A percentile compares a stretch with the other conserved stretches of the same genome.
Conservation (phyloP, 2,329 filamentous ascomycete genomes). For the Beauveria caledonica region DNA sequence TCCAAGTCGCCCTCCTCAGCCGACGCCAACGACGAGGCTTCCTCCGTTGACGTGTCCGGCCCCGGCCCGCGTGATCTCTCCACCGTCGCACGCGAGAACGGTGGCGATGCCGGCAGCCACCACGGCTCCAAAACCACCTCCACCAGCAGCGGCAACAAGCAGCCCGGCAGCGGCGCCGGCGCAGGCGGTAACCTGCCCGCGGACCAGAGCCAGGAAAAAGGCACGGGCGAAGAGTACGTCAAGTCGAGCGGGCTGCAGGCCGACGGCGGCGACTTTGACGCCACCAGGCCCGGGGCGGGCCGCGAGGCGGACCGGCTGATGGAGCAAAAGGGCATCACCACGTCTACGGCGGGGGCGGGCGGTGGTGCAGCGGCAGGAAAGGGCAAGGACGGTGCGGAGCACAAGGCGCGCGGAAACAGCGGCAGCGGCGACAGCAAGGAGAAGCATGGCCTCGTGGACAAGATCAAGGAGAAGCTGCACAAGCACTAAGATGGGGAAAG, state of each 20-base stretch:
- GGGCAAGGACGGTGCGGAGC: not conserved
- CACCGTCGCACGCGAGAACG: conserved; percentile 25
- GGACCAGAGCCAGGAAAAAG: conserved; percentile 25
- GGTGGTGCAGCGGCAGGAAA: not conserved
- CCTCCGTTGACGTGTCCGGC: conserved; percentile 27
- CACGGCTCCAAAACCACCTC: not conserved
- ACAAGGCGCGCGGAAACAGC: not conserved
- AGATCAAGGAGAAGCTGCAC: conserved; percentile 13
- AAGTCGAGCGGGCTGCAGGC: conserved; percentile 50
- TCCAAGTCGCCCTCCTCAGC: conserved; percentile 10
- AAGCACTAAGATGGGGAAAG: conserved; percentile 4
- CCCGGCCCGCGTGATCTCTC: conserved; percentile 36
- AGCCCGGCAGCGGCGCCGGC: conserved; percentile 14
- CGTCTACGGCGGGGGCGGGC: not conserved
- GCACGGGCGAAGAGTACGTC: conserved; percentile 49
- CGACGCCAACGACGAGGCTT: conserved; percentile 25
- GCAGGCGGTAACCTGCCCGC: conserved; percentile 19
- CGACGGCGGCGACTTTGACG: conserved; percentile 62
- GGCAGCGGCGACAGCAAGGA: not conserved
- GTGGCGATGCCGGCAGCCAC: conserved; percentile 24
- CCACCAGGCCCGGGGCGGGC: conserved; percentile 54
- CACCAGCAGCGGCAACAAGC: conserved; percentile 1
- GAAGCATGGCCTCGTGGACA: conserved; percentile 9
- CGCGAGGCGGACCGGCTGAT: conserved; percentile 52
- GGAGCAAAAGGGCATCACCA: conserved; percentile 24